phyloP scores from a whole-genome alignment of 495 filamentous ascomycete species.

The Trichoderma virens region DNA sequence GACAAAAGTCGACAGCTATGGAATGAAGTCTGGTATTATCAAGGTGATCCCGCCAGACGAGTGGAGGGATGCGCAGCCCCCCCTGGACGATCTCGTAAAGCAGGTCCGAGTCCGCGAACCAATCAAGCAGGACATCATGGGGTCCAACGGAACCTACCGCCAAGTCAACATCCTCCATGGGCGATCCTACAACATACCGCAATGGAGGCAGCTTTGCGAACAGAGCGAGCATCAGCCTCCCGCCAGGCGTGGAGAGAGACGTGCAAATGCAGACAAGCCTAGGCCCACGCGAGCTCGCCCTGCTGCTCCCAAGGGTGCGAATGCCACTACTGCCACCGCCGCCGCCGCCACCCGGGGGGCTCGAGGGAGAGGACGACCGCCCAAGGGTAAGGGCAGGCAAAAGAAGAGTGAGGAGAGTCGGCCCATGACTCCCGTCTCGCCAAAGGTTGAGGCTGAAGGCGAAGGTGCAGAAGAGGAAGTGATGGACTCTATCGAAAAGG shows the following conservation, averaged over 20 bases:
- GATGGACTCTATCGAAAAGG: constrained; percentile 38
- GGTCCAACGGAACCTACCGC: constrained; percentile 84
- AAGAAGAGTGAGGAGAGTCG: constrained; percentile 33
- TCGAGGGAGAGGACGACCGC: constrained; percentile 25
- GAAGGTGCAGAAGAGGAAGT: constrained; percentile 29
- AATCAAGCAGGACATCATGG: constrained; percentile 96
- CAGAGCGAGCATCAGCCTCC: constrained; percentile 94
- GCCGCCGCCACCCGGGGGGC: constrained; percentile 13
- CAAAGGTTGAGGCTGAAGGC: constrained; percentile 32
- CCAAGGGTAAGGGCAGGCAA: constrained; percentile 30
- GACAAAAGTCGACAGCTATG: constrained; percentile 81
- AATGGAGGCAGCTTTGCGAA: constrained; percentile 87
- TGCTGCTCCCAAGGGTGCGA: constrained; percentile 23
- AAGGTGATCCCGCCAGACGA: constrained; percentile 92
- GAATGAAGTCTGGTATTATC: constrained; percentile 94
- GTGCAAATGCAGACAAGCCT: constrained; percentile 62
- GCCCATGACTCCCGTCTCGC: constrained; percentile 49
- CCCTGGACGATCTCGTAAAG: constrained; percentile 79
- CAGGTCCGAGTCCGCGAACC: constrained; percentile 90
- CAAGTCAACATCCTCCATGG: constrained; percentile 95
- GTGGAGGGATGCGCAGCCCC: constrained; percentile 76
- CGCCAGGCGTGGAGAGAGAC: constrained; percentile 83
- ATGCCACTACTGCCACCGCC: constrained; percentile 12
- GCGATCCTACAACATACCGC: constrained; percentile 88
- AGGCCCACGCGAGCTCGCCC: constrained; percentile 26